phyloP scores from a whole-genome alignment of 768 basidiomycete genomes.

The Pulveroboletus sp. region DNA sequence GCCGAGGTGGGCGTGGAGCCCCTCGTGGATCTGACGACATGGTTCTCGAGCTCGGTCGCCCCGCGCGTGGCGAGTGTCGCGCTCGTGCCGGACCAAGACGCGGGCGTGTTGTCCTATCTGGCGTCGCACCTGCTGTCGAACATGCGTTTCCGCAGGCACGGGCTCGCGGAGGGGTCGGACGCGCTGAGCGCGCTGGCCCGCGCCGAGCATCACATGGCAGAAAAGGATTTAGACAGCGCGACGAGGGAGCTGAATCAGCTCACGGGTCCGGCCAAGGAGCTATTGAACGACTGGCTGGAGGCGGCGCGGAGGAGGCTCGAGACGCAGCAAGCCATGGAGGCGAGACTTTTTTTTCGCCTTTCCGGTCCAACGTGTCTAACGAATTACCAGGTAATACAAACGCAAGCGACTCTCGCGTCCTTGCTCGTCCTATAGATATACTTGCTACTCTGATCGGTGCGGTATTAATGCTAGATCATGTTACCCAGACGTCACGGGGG shows the following conservation, averaged over 20 bases:
- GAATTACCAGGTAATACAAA: slow-evolving; percentile 76
- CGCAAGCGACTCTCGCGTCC: slow-evolving; percentile 80
- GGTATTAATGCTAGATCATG: slow-evolving; percentile 21
- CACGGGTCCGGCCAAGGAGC: slow-evolving; percentile 68
- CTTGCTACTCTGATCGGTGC: slow-evolving; percentile 8
- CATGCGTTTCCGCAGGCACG: slow-evolving; percentile 76
- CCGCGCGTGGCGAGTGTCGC: slow-evolving; percentile 87
- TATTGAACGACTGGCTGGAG: slow-evolving; percentile 85
- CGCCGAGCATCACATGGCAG: slow-evolving; percentile 83
- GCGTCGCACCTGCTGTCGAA: slow-evolving; percentile 74
- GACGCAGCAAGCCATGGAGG: slow-evolving; percentile 89
- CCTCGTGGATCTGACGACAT: slow-evolving; percentile 82
- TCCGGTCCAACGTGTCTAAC: slow-evolving; percentile 14
- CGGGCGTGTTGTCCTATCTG: slow-evolving; percentile 82
- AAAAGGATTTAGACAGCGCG: slow-evolving; percentile 83
- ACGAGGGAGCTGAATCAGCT: slow-evolving; percentile 90
- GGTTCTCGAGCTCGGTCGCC: slow-evolving; percentile 81
- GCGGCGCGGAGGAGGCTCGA: slow-evolving; percentile 85
- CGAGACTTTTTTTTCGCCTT: slow-evolving; percentile 24
- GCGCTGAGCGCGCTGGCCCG: slow-evolving; percentile 83
- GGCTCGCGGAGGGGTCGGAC: slow-evolving; percentile 69
- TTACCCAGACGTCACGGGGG: background rate
- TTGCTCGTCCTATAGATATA: slow-evolving; percentile 62
- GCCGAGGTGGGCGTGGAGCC: slow-evolving; percentile 85
- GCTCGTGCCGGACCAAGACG: slow-evolving; percentile 86